These are phyloP conservation scores for Colletotrichum karsti DNA, from an alignment of 2,329 filamentous ascomycete species.

Conservation along the genomic window DNA sequence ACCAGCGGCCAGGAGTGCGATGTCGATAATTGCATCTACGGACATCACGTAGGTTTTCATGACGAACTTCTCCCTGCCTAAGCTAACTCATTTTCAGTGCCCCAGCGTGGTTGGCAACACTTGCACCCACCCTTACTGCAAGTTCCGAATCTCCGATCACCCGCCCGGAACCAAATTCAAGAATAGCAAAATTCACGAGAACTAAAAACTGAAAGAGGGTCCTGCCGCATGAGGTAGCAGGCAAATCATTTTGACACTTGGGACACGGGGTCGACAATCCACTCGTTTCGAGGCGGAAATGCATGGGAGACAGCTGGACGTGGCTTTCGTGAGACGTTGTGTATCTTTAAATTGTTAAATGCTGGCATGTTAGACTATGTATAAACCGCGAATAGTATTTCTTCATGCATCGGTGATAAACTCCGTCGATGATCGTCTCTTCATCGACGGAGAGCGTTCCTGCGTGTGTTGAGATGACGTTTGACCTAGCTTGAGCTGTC, in stretches of 20 bases:
- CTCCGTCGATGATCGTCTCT: too few relatives aligned
- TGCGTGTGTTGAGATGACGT: background rate
- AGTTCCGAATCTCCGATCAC: conserved; percentile 61
- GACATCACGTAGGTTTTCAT: conserved; percentile 62
- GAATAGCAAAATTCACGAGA: conserved; percentile 43
- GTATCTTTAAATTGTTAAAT: background rate
- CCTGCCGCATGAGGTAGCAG: background rate
- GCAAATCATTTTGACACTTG: background rate
- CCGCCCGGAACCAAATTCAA: conserved; percentile 65
- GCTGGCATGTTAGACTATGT: background rate
- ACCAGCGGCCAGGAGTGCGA: conserved; percentile 66
- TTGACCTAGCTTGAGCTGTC: background rate
- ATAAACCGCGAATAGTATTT: background rate
- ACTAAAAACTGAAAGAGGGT: conserved; percentile 32
- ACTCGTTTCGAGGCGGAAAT: background rate
- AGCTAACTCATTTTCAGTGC: conserved; percentile 48
- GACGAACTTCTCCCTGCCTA: background rate
- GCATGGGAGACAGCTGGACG: background rate
- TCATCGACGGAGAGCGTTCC: background rate
- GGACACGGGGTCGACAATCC: background rate
- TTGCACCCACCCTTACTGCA: conserved; percentile 64
- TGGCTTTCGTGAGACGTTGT: background rate
- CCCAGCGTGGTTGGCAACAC: conserved; percentile 59
- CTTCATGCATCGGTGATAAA: too few relatives aligned
- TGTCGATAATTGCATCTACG: conserved; percentile 67